Evolutionary conservation across 345 rosid species (phyloP).

Genomic region (Populus tremula): DNA sequence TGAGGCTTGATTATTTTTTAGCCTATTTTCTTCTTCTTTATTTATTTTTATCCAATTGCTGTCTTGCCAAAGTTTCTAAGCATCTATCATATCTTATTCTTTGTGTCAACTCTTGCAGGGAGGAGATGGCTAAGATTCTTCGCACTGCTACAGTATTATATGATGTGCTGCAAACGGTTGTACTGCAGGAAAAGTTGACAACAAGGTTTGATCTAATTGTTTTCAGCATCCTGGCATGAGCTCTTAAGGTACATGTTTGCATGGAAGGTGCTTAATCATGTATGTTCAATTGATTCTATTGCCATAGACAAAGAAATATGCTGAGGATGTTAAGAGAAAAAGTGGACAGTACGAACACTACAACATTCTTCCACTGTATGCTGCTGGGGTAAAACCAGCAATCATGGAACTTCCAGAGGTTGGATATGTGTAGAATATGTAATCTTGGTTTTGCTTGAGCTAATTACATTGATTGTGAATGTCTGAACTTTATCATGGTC

Average conservation of each 20-base stretch:
- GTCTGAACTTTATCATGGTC: constrained; percentile 13
- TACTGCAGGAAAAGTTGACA: constrained; percentile 48
- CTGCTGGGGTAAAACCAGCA: constrained; percentile 60
- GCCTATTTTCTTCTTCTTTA: neutral
- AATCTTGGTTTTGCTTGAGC: constrained; percentile 12
- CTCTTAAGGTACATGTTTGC: constrained; percentile 8
- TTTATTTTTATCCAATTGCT: neutral
- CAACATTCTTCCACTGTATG: constrained; percentile 83
- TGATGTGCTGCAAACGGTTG: constrained; percentile 72
- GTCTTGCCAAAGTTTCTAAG: constrained; percentile 9
- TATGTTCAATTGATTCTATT: constrained; percentile 15
- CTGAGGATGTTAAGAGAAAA: constrained; percentile 60
- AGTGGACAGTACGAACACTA: constrained; percentile 55
- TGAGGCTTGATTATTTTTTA: constrained; percentile 37
- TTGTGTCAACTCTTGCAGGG: constrained; percentile 50
- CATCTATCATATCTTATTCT: constrained; percentile 6
- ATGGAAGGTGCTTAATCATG: constrained; percentile 19
- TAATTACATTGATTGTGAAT: constrained; percentile 1
- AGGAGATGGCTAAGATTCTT: constrained; percentile 84
- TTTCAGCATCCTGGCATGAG: constrained; percentile 7
- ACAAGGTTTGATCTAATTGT: constrained; percentile 44
- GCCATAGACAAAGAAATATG: constrained; percentile 55
- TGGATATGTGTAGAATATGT: constrained; percentile 23
- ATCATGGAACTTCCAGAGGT: constrained; percentile 94
- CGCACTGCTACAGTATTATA: constrained; percentile 84